Percentiles rank a stretch among this genome's conserved stretches.
phyloP scores from a whole-genome alignment of 1,139 yeast genomes.

The Blastobotrys illinoisensis region DNA sequence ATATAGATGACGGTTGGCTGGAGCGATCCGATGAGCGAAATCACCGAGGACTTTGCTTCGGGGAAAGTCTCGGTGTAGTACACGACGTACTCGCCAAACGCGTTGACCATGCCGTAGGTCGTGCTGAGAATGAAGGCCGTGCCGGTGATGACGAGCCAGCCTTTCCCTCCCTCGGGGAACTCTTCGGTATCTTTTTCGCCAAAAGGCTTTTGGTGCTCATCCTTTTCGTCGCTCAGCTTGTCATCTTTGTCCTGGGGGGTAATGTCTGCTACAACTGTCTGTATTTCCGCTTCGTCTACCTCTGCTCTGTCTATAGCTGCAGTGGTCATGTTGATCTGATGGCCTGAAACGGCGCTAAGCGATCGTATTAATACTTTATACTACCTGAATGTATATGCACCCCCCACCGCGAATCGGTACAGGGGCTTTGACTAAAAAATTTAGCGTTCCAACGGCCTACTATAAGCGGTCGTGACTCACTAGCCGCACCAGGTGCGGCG shows the following conservation, averaged over 20 bases:
- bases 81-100: constrained; percentile 55
- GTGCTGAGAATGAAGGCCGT: constrained; percentile 22
- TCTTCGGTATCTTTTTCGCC: constrained; percentile 23
- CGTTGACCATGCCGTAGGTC: constrained; percentile 47
- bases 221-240: background rate
- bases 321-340: no score
- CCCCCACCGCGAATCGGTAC: no score
- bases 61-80: constrained; percentile 47
- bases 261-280: background rate
- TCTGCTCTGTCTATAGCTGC: no score
- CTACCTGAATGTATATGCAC: no score
- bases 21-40: constrained; percentile 49
- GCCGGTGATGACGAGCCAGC: constrained; percentile 30
- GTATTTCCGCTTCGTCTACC: background rate
- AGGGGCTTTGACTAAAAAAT: no score
- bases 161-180: constrained; percentile 29
- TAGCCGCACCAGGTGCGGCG: background rate
- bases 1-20: constrained; percentile 43
- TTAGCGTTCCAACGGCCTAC: background rate
- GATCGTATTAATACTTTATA: no score
- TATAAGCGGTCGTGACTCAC: background rate
- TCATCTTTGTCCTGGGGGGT: background rate
- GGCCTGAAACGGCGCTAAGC: no score
- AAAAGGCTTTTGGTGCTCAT: background rate
- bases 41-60: constrained; percentile 35